Evolutionary conservation across 345 rosid species (phyloP).

Genomic region (Clausena lansium): DNA sequence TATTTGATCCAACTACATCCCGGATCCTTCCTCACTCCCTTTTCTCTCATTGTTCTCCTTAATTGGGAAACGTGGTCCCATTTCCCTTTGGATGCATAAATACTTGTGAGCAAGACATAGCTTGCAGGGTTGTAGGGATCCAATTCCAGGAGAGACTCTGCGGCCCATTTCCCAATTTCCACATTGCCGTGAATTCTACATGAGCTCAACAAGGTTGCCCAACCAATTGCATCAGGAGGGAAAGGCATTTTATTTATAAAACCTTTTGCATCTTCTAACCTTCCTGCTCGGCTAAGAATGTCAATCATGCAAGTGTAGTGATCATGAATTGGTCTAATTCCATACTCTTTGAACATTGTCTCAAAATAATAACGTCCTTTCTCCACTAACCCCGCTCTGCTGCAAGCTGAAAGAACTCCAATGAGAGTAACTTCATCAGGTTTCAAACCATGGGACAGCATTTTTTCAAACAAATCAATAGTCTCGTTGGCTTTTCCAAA

Average conservation of each 20-base stretch:
- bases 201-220: slow-evolving; percentile 86
- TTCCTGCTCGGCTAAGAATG: slow-evolving; percentile 82
- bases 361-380: slow-evolving; percentile 69
- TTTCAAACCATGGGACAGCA: slow-evolving; percentile 60
- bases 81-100: slow-evolving; percentile 69
- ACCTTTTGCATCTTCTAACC: slow-evolving; percentile 72
- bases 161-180: slow-evolving; percentile 86
- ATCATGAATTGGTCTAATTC: slow-evolving; percentile 55
- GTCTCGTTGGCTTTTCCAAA: slow-evolving; percentile 81
- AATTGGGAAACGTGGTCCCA: slow-evolving; percentile 74
- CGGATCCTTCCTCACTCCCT: slow-evolving; percentile 75
- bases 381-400: slow-evolving; percentile 86
- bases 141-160: slow-evolving; percentile 67
- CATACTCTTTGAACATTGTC: slow-evolving; percentile 57
- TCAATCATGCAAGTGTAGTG: slow-evolving; percentile 96
- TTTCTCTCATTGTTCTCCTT: slow-evolving; percentile 65
- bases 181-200: slow-evolving; percentile 62
- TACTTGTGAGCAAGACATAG: slow-evolving; percentile 66
- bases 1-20: slow-evolving; percentile 96
- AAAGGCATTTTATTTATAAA: slow-evolving; percentile 75
- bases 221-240: slow-evolving; percentile 77
- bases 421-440: slow-evolving; percentile 91
- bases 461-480: slow-evolving; percentile 69
- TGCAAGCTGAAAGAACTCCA: slow-evolving; percentile 88
- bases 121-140: slow-evolving; percentile 84